Evolutionary conservation across 1,284 basidiomycete species (phyloP), one percentile per base, ranked within the genome.

Genomic region (Phellinidium pouzarii): DNA sequence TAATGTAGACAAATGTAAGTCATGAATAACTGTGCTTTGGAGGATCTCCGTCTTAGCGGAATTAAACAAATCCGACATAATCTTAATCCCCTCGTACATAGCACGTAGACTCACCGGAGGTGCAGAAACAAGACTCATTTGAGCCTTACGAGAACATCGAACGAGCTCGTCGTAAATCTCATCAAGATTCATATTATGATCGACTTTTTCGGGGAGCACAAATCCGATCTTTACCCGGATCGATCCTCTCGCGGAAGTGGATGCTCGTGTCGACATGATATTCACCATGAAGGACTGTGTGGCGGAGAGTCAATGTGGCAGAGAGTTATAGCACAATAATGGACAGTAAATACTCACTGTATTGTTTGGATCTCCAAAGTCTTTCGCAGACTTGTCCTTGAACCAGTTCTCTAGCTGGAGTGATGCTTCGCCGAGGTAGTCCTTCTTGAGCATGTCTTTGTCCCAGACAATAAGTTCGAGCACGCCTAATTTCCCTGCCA

Each of bases 391-490:
- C 1, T 71, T 76, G 1, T 74, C 72, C 19, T 65, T 66, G 64
- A 92, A 92, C 92, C 93, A 97, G 43, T 89, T 80, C 26, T 87
- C 81, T 23, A 95, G 65, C 0, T 80, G 78, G 5, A 97, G 64
- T 0, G 82, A 79, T 8, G 82, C 78, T 68, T 98, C 95, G 26
- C 95, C 95, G 45, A 98, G 79, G 68, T 97, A 98, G 54, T 96
- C 94, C 71, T 95, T 94, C 64, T 77, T 80, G 59, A 92, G 68
- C 60, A 85, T 71, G 64, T 95, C 94, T 71, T 90, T 93, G 69
- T 95, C 93, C 94, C 94, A 98, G 0, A 93, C 76, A 27, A 97
- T 85, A 44, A 93, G 75, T 65, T 97, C 93, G 46, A 97, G 63
- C 4, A 80, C 82, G 40, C 87, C 85, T 9, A 92, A 77, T 40